phyloP scores from a whole-genome alignment of 768 basidiomycete species.

The Rhodotorula sphaerocarpa region DNA sequence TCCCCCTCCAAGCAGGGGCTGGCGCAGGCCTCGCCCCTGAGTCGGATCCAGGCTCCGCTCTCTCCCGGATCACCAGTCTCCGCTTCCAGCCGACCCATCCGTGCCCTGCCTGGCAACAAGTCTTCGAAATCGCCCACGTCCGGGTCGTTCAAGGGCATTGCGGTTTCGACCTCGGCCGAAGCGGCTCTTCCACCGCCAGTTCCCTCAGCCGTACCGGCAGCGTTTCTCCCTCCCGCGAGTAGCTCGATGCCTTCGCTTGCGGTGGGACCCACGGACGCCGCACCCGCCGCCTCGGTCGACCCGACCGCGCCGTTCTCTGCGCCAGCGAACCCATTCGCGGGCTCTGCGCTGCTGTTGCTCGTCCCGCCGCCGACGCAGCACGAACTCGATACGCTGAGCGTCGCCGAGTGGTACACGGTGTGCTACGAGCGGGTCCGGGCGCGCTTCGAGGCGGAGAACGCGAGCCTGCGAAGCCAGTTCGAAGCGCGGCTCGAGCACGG shows the following conservation, averaged over 20 bases:
- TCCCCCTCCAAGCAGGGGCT: no score
- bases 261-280: background rate
- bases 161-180: background rate
- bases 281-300: background rate
- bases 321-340: constrained; percentile 8
- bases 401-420: constrained; percentile 7
- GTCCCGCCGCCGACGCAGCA: constrained; percentile 4
- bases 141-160: no score
- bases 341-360: constrained; percentile 1
- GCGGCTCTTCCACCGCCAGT: constrained; percentile 1
- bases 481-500: constrained; percentile 1
- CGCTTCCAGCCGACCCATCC: background rate
- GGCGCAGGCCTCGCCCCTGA: no score
- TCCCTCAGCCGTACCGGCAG: background rate
- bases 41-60: no score
- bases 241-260: no score
- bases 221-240: background rate
- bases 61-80: no score
- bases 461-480: background rate
- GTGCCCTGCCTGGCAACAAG: background rate
- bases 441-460: background rate
- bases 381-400: constrained; percentile 7
- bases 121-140: background rate
- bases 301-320: background rate
- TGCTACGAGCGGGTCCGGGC: background rate